Conservation (phyloP, 768 basidiomycete species). For the Ramaria sp. region DNA sequence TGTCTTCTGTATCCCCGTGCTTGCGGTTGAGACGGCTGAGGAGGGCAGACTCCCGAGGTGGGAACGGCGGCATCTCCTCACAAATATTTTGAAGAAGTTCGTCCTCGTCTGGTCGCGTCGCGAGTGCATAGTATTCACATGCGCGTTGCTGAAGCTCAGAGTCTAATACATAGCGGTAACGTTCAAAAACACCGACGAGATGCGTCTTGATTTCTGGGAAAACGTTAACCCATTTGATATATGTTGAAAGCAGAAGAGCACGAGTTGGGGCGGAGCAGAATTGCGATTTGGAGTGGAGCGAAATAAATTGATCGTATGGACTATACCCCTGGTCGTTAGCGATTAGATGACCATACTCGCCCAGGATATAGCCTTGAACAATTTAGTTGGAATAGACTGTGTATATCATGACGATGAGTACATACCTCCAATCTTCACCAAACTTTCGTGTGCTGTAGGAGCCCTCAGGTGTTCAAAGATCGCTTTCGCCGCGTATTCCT, state of each 20-base stretch:
- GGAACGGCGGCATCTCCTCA: conserved; percentile 99
- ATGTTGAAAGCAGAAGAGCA: conserved; percentile 87
- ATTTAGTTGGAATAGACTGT: neutral
- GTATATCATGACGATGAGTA: neutral
- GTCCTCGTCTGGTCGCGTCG: conserved; percentile 78
- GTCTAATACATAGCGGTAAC: conserved; percentile 95
- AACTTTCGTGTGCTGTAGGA: conserved; percentile 80
- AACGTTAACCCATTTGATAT: conserved; percentile 99
- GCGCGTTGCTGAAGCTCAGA: conserved; percentile 96
- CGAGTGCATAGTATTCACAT: conserved; percentile 91
- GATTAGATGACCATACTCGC: conserved; percentile 96
- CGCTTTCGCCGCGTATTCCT: conserved; percentile 90
- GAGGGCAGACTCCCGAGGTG: conserved; percentile 85
- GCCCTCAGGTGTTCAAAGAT: conserved; percentile 82
- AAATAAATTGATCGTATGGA: conserved; percentile 88
- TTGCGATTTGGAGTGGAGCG: conserved; percentile 89
- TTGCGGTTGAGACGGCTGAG: conserved; percentile 81
- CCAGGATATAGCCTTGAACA: conserved; percentile 80
- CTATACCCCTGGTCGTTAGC: conserved; percentile 92
- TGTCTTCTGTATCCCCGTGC: conserved; percentile 88
- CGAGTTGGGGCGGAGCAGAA: conserved; percentile 88
- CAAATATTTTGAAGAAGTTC: conserved; percentile 89
- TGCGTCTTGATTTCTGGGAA: conserved; percentile 98
- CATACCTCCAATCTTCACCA: conserved; percentile 93
- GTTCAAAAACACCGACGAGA: conserved; percentile 88